Conservation (phyloP, 1,139 yeast genomes). For the Nakaseomyces sp. region DNA sequence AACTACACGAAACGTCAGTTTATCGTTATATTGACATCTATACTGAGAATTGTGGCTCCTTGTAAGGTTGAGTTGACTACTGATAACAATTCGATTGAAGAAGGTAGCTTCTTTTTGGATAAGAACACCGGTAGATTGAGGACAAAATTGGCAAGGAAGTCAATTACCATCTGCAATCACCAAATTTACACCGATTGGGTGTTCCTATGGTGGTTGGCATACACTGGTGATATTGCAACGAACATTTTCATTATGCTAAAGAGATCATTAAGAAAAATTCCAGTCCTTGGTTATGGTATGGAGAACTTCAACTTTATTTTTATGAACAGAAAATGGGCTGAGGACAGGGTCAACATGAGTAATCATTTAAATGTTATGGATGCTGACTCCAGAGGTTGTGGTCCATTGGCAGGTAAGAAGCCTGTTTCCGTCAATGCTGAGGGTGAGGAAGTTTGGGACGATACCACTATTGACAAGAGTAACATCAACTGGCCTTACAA, state of each 20-base stretch:
- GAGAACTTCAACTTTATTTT: constrained; percentile 67
- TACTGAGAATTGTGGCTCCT: constrained; percentile 28
- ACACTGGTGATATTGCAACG: constrained; percentile 56
- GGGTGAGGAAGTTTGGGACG: constrained; percentile 27
- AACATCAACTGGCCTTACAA: constrained; percentile 42
- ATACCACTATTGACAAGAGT: constrained; percentile 17
- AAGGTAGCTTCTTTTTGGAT: constrained; percentile 21
- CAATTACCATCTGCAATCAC: constrained; percentile 53
- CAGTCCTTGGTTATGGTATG: constrained; percentile 87
- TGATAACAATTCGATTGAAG: constrained; percentile 23
- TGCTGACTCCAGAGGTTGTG: constrained; percentile 39
- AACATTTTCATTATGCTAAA: constrained; percentile 66
- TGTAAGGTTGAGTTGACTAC: constrained; percentile 28
- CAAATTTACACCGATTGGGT: constrained; percentile 96
- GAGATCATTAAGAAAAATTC: constrained; percentile 65
- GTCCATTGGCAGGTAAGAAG: constrained; percentile 43
- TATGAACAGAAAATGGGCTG: constrained; percentile 70
- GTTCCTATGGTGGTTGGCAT: constrained; percentile 79
- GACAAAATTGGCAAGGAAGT: constrained; percentile 19
- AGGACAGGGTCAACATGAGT: constrained; percentile 54
- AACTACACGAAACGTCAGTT: constrained; percentile 27
- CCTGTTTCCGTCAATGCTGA: constrained; percentile 21
- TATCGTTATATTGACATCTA: constrained; percentile 24
- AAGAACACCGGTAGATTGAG: constrained; percentile 16
- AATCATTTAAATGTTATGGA: constrained; percentile 48